These are phyloP conservation scores for Calonectria naviculata DNA, from an alignment of 2,329 filamentous ascomycete species.

Conservation along the genomic window DNA sequence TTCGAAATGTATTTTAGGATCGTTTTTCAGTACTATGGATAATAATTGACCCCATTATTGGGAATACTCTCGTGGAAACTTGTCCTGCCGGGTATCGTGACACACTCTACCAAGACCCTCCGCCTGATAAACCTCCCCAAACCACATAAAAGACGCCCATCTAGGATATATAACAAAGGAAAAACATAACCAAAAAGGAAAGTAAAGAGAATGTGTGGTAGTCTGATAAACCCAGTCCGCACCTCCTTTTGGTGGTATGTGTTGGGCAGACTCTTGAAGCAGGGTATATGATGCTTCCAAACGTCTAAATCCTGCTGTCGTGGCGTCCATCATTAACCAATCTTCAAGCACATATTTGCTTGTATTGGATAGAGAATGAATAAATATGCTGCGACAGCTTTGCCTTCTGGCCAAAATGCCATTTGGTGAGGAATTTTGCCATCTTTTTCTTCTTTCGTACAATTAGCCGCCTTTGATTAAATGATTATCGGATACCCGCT, in stretches of 20 bases:
- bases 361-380: background rate
- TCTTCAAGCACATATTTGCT: background rate
- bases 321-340: background rate
- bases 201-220: background rate
- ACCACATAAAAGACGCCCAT: background rate
- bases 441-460: background rate
- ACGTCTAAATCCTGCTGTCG: background rate
- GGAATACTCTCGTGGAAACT: background rate
- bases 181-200: background rate
- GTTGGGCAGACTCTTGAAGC: background rate
- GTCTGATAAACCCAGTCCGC: background rate
- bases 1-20: background rate
- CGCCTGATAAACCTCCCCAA: background rate
- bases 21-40: background rate
- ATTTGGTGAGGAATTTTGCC: background rate
- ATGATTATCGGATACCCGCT: constrained; percentile 8
- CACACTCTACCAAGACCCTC: background rate
- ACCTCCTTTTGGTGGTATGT: background rate
- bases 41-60: background rate
- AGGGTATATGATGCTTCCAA: background rate
- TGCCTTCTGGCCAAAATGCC: background rate
- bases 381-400: background rate
- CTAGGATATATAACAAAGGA: background rate
- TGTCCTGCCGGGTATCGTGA: background rate
- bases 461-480: background rate